A percentile compares a stretch with the other conserved stretches of the same genome.
These are phyloP conservation scores for Psophocarpus tetragonolobus DNA, from an alignment of 306 rosid genomes.

Conservation along the genomic window DNA sequence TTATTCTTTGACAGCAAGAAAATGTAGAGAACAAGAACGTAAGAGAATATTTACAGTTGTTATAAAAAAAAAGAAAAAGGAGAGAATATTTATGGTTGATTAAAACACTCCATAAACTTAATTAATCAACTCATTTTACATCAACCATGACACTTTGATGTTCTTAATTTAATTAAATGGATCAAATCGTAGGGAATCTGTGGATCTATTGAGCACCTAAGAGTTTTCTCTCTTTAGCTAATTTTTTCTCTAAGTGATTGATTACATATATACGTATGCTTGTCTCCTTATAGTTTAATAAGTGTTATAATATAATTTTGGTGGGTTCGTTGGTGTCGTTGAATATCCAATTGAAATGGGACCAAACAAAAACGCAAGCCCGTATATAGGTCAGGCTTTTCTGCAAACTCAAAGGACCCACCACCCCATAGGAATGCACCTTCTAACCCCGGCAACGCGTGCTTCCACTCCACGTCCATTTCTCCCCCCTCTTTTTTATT, in stretches of 20 bases:
- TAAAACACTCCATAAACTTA: neutral
- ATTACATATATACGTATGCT: neutral
- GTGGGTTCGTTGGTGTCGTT: constrained; percentile 21
- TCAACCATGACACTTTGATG: neutral
- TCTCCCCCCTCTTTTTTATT: neutral
- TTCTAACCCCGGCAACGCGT: constrained; percentile 90
- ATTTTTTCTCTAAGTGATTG: neutral
- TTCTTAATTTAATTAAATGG: neutral
- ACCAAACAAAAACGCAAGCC: constrained; percentile 42
- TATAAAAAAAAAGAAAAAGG: too few species aligned
- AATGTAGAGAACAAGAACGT: neutral
- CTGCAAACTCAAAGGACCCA: constrained; percentile 74
- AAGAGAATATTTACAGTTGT: neutral
- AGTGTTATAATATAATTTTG: neutral
- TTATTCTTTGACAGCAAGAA: neutral
- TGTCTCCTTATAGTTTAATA: neutral
- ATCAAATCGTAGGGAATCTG: neutral
- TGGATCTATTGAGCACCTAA: neutral
- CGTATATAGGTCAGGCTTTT: constrained; percentile 52
- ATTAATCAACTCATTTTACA: neutral
- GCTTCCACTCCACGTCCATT: constrained; percentile 61
- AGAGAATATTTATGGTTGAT: neutral
- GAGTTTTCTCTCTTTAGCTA: neutral
- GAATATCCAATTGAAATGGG: constrained; percentile 50
- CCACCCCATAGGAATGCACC: constrained; percentile 79